Conservation (phyloP, 352 stramenopile species). For the Vaucheria bursata region DNA sequence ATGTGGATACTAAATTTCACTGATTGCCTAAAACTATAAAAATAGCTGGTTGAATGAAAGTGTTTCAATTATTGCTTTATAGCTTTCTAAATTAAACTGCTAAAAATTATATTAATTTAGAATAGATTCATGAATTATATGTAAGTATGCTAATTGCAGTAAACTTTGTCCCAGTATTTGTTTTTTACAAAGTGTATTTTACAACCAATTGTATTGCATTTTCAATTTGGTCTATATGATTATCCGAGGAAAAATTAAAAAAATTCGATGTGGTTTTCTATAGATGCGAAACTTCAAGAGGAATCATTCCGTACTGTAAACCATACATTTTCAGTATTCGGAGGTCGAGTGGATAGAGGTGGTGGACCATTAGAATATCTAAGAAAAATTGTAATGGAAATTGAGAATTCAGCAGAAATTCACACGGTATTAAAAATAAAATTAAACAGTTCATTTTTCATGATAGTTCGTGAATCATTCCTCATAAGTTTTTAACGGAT, state of each 20-base stretch:
- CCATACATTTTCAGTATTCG: conserved; percentile 1
- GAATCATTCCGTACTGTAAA: not conserved
- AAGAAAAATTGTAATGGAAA: not conserved
- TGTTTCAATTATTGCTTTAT: not conserved
- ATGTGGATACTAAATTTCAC: no score
- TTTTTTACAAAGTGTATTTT: not conserved
- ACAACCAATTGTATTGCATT: not conserved
- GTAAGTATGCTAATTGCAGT: not conserved
- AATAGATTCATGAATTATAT: not conserved
- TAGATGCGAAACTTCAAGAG: not conserved
- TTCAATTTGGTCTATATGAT: not conserved
- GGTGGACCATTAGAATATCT: conserved; percentile 8
- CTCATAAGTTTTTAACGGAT: no score
- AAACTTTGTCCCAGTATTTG: not conserved
- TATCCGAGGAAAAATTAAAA: not conserved
- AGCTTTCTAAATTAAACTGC: not conserved
- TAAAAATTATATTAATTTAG: no score
- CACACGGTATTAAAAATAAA: no score
- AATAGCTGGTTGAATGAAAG: not conserved
- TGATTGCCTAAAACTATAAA: not conserved
- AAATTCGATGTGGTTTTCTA: no score
- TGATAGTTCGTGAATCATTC: no score
- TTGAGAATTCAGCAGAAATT: no score
- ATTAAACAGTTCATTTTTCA: no score
- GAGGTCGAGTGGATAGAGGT: not conserved